Evolutionary conservation across 2,329 filamentous ascomycete species (phyloP), one percentile per base, ranked within the genome.

Genomic region (Cladosporium sp.): DNA sequence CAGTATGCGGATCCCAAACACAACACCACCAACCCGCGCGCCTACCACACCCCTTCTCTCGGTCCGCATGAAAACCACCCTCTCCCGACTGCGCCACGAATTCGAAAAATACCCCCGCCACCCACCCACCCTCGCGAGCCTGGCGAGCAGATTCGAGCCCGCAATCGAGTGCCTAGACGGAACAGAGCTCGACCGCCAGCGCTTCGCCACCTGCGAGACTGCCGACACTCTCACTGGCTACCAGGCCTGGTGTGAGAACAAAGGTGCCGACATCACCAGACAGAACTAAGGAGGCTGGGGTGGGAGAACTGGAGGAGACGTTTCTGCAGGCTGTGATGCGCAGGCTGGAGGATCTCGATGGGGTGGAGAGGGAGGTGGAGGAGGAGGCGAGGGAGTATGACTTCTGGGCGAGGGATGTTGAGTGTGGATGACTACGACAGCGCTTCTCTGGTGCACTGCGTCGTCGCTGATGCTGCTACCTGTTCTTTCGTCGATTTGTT

Each of bases 331-430:
- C 18, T 23, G 33, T 56, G 31, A 40, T 44, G 50, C 23, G 60
- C 3, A 35, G 49, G 3, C 16, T 63, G 33, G 60, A 44, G 33
- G 60, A 44, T 63, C 21, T 63, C 33, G 60, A 56, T 23, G 60
- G 33, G 6, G 26, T 63, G 10, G 60, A 63, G 26, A 33, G 23
- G 33, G 35, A 44, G 16, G 18, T 44, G 21, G 50, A 46, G 50
- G 50, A 31, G 11, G 60, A 31, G 23, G 49, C 1, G 49, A 31
- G 23, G 60, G 33, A 16, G 21, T n/a, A 21, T 16, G 59, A 52
- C 5, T 12, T 12, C 5, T 46, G 23, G 57, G 57, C 37, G 26
- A 23, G 37, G 37, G 14, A n/a, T 26, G 7, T 49, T 29, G 59
- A 28, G 59, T 33, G 44, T 8, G 37, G 40, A 16, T 44, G 14